Percentiles rank a stretch among this genome's conserved stretches.
phyloP scores from a whole-genome alignment of 805 yeast genomes.

The Ogataea trehaloabstinens region DNA sequence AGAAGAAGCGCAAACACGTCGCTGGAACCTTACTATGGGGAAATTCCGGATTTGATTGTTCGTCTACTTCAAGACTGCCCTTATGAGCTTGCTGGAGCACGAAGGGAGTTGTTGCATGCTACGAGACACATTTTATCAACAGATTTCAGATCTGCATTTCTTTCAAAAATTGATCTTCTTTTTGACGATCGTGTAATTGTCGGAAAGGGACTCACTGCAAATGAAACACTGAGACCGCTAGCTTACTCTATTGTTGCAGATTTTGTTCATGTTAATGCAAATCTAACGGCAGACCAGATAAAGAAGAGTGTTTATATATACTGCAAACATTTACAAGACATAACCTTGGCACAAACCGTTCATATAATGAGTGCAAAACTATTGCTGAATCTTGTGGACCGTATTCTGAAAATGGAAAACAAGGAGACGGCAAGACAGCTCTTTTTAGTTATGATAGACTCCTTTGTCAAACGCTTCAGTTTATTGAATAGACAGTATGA shows the following conservation, averaged over 20 bases:
- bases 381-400: conserved; percentile 80
- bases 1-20: conserved; percentile 75
- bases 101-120: conserved; percentile 91
- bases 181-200: conserved; percentile 85
- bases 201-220: conserved; percentile 90
- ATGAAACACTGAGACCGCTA: conserved; percentile 85
- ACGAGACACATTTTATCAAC: conserved; percentile 94
- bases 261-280: conserved; percentile 85
- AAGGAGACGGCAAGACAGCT: conserved; percentile 81
- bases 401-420: conserved; percentile 77
- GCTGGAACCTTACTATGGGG: conserved; percentile 52
- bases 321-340: conserved; percentile 77
- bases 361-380: conserved; percentile 96
- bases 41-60: conserved; percentile 84
- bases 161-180: conserved; percentile 80
- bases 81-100: conserved; percentile 82
- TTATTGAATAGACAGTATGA: conserved; percentile 70
- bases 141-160: conserved; percentile 74
- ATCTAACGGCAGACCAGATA: conserved; percentile 76
- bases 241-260: conserved; percentile 97
- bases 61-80: conserved; percentile 94
- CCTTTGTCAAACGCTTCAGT: conserved; percentile 80
- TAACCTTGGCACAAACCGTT: conserved; percentile 78
- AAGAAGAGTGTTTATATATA: conserved; percentile 85
- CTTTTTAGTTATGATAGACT: conserved; percentile 80